phyloP scores from a whole-genome alignment of 2,329 filamentous ascomycete species.

The Colletotrichum sp. region DNA sequence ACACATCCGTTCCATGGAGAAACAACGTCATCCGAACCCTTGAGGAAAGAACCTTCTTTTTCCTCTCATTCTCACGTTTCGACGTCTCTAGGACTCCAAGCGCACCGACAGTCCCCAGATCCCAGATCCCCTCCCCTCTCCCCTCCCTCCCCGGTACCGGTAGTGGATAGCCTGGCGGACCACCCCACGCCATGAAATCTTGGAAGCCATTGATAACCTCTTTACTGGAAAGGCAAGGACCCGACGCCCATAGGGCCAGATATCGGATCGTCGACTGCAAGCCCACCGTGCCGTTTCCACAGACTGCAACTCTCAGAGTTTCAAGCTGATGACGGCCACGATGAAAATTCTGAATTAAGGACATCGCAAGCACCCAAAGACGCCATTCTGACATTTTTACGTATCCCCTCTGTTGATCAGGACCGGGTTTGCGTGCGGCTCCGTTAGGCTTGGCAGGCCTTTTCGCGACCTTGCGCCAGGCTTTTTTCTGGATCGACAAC shows the following conservation, averaged over 20 bases:
- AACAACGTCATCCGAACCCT: constrained; percentile 16
- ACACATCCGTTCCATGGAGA: background rate
- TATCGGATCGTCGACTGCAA: background rate
- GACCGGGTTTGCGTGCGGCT: background rate
- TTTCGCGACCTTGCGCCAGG: background rate
- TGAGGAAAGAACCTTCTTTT: background rate
- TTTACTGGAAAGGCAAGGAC: background rate
- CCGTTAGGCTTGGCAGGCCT: background rate
- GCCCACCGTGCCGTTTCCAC: background rate
- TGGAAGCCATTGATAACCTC: background rate
- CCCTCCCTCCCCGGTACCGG: background rate
- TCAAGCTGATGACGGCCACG: background rate
- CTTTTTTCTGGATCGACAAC: background rate
- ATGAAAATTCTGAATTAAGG: background rate
- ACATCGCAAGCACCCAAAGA: background rate
- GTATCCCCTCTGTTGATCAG: background rate
- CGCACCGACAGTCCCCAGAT: background rate
- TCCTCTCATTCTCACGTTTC: background rate
- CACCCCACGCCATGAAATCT: background rate
- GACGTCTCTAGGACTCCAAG: background rate
- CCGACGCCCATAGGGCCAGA: background rate
- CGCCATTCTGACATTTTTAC: background rate
- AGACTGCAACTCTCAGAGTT: constrained; percentile 6
- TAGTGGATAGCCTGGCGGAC: background rate
- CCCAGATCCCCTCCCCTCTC: background rate